Evolutionary conservation across 2,329 filamentous ascomycete species (phyloP), one percentile per base, ranked within the genome.

Genomic region (Cordyceps militaris): DNA sequence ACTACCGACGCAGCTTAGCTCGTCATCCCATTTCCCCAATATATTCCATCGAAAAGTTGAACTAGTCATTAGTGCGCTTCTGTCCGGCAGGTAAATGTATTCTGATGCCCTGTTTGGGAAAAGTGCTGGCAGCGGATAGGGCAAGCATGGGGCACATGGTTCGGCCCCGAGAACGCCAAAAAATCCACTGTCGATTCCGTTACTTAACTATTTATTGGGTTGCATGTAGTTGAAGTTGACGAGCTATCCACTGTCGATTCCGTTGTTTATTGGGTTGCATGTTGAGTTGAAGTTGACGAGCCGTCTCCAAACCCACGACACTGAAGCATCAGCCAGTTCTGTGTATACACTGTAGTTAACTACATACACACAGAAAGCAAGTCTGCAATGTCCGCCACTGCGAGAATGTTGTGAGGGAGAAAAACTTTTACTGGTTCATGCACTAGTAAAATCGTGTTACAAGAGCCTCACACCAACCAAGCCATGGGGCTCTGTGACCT

Each of bases 71-170:
- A 55, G 42, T 56, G 52, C 32, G 23, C 32, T 56, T 49, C 53
- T 34, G 53, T 49, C 44, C n/a, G 42, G 34, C 53, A n/a, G 53
- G 34, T 32, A n/a, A n/a, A 57, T 57, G 55, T 46, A 24, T 24
- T 28, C 7, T 44, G 47, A 50, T 57, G 55, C 46, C 55, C 46
- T 57, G 44, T 44, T 57, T 30, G 36, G 55, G 55, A 57, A 57
- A 46, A 43, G 34, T 51, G 55, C 46, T 50, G 46, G 38, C 55
- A 51, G 46, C 55, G 55, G 46, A 57, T 57, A 57, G 55, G 55
- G 47, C 28, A 50, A 50, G 26, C 34, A 11, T 26, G 42, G 53
- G 53, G 44, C 52, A 32, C n/a, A 26, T 11, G 28, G 16, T 28
- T 28, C 21, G 16, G 34, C 49, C 19, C 49, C 38, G 30, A 19